Percentiles rank a stretch among this genome's conserved stretches.
phyloP scores from a whole-genome alignment of 2,329 filamentous ascomycete genomes.

The Lachnellula subtilissima region DNA sequence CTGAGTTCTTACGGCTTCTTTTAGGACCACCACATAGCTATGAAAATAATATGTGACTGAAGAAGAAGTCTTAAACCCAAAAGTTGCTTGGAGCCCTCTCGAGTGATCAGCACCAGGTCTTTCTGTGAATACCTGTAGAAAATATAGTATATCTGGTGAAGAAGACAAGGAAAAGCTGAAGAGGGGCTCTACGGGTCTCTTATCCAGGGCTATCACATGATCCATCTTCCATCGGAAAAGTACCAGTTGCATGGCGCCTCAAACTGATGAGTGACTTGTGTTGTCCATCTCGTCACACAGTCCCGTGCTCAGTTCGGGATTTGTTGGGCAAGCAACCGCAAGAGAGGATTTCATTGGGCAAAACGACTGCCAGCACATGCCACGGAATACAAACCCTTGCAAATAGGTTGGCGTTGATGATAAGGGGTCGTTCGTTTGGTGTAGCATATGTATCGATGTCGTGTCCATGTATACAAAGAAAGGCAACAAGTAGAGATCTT shows the following conservation, averaged over 20 bases:
- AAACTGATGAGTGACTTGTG: not conserved
- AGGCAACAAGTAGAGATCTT: not conserved
- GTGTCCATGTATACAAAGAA: not conserved
- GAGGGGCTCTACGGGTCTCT: not conserved
- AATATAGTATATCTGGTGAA: too few relatives aligned
- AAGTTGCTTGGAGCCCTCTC: too few relatives aligned
- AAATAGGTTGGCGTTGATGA: too few relatives aligned
- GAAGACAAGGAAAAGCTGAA: too few relatives aligned
- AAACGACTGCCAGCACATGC: conserved; percentile 20
- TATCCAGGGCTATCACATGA: not conserved
- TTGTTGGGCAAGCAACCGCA: conserved; percentile 6
- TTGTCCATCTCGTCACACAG: conserved; percentile 3
- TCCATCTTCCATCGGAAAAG: not conserved
- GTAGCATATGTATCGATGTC: not conserved
- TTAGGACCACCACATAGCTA: too few relatives aligned
- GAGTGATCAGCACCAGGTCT: too few relatives aligned
- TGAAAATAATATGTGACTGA: too few relatives aligned
- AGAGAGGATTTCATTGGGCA: conserved; percentile 10
- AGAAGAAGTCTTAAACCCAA: too few relatives aligned
- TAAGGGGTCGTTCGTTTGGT: not conserved
- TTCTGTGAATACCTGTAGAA: too few relatives aligned
- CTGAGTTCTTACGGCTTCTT: too few relatives aligned
- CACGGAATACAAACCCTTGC: not conserved
- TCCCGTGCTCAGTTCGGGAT: not conserved
- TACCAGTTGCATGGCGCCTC: not conserved